A percentile compares a stretch with the other conserved stretches of the same genome.
Evolutionary conservation across 805 yeast genomes (phyloP).

Genomic region (Starmerella scarabaei): DNA sequence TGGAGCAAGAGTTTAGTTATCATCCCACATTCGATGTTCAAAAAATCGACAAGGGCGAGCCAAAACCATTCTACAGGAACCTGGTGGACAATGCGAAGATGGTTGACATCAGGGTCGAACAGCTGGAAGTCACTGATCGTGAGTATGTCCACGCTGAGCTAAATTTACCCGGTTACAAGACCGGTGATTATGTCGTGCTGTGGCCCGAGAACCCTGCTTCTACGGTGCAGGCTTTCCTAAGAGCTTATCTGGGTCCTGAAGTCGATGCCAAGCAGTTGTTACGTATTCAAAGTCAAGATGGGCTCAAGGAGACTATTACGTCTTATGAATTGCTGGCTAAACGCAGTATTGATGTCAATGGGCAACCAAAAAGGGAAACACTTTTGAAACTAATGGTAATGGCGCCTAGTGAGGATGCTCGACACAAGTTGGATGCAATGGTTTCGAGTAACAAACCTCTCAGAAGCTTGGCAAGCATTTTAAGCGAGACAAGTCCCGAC

Average conservation of each 20-base stretch:
- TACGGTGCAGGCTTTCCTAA: conserved; percentile 41
- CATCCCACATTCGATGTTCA: conserved; percentile 40
- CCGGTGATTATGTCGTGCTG: conserved; percentile 80
- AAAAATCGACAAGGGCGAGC: conserved; percentile 8
- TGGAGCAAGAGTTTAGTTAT: conserved; percentile 55
- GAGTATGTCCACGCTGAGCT: conserved; percentile 53
- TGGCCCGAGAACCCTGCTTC: conserved; percentile 71
- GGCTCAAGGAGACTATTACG: conserved; percentile 37
- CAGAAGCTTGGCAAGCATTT: conserved; percentile 48
- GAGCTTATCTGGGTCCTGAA: conserved; percentile 39
- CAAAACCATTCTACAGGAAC: not conserved
- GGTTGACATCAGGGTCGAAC: not conserved
- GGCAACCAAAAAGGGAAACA: conserved; percentile 65
- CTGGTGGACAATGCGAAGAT: not conserved
- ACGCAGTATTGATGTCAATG: conserved; percentile 65
- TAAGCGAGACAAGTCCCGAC: conserved; percentile 44
- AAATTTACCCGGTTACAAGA: conserved; percentile 45
- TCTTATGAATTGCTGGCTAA: conserved; percentile 60
- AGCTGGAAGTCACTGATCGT: conserved; percentile 9
- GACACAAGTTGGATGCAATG: conserved; percentile 18
- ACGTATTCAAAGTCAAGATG: conserved; percentile 23
- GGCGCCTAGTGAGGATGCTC: conserved; percentile 46
- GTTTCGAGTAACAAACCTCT: not conserved
- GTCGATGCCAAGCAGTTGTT: conserved; percentile 36
- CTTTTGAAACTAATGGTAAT: conserved; percentile 51